Evolutionary conservation across 129 eudicot genomes (phyloP), one percentile per base, ranked within the genome.

Genomic region (Rutidosis leptorrhynchoides): DNA sequence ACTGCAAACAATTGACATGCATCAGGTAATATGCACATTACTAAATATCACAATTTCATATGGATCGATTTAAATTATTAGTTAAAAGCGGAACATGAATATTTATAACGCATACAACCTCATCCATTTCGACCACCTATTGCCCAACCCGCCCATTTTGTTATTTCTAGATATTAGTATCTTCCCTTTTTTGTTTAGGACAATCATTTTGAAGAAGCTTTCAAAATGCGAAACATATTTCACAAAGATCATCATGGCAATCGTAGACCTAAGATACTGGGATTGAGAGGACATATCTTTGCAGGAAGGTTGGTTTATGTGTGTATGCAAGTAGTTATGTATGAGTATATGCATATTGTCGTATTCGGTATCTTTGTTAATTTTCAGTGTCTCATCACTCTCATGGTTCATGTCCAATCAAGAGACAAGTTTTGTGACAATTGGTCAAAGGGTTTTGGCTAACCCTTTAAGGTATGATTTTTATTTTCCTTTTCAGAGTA

Each of bases 391-490:
- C 49, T 92, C 98, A 35, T 92, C 98, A 64, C 89, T 92, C 14
- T 96, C 96, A 33, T 92, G 98, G 98, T 92, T 92, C 87, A 88
- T 88, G 98, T 92, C 98, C 74, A 88, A 88, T 80, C 96, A 92
- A 72, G 98, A 92, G 86, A 85, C 89, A 26, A 92, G 98, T 79
- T 92, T 92, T 69, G 98, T 92, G 60, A 92, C 98, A 45, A 88
- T 92, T 51, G 98, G 98, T 30, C 98, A 88, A 67, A 79, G 98
- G 75, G 80, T 92, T 64, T 81, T 92, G 80, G 98, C 98, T 58
- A 82, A 88, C 73, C 98, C 98, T 17, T 64, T 92, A 16, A 93
- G 98, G 98, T 88, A 76, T 65, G 69, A 20, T 68, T 25, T 33
- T 67, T n/a, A n/a, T n/a, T 65, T 65, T 20, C 62, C 40, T 51